These are phyloP conservation scores for Lagenaria siceraria DNA, from an alignment of 306 rosid species.

Conservation along the genomic window DNA sequence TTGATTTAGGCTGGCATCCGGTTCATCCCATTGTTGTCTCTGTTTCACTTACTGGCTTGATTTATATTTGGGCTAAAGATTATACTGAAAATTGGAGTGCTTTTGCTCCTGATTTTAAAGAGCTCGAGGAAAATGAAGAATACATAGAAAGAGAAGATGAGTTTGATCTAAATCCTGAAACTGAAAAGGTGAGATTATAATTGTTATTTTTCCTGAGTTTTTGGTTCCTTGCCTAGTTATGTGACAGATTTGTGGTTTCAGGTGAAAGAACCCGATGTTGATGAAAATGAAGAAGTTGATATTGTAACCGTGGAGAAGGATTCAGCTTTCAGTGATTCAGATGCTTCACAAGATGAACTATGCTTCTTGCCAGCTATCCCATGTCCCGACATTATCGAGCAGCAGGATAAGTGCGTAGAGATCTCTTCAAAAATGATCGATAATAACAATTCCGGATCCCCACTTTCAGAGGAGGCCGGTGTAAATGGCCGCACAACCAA, in stretches of 20 bases:
- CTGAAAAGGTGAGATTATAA: constrained; percentile 54
- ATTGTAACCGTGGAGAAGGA: constrained; percentile 68
- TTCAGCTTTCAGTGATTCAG: constrained; percentile 78
- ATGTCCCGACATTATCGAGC: constrained; percentile 48
- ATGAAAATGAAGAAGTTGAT: constrained; percentile 87
- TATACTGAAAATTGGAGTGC: constrained; percentile 99
- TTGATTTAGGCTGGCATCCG: constrained; percentile 98
- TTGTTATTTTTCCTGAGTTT: neutral
- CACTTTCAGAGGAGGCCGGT: constrained; percentile 79
- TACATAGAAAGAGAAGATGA: constrained; percentile 91
- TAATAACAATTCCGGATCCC: constrained; percentile 78
- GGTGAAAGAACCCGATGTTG: constrained; percentile 67
- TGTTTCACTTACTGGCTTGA: constrained; percentile 75
- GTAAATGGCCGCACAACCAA: constrained; percentile 54
- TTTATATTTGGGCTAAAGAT: constrained; percentile 97
- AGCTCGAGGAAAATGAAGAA: constrained; percentile 97
- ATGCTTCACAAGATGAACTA: constrained; percentile 73
- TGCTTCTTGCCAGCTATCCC: constrained; percentile 88
- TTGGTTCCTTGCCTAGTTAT: neutral
- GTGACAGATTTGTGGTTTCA: constrained; percentile 20
- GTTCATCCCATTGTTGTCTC: constrained; percentile 85
- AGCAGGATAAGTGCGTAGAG: constrained; percentile 56
- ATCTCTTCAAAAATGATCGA: constrained; percentile 62
- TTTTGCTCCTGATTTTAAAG: constrained; percentile 98
- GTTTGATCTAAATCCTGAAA: constrained; percentile 84